Conservation (phyloP, 331 rosid species). For the Cydonia oblonga region DNA sequence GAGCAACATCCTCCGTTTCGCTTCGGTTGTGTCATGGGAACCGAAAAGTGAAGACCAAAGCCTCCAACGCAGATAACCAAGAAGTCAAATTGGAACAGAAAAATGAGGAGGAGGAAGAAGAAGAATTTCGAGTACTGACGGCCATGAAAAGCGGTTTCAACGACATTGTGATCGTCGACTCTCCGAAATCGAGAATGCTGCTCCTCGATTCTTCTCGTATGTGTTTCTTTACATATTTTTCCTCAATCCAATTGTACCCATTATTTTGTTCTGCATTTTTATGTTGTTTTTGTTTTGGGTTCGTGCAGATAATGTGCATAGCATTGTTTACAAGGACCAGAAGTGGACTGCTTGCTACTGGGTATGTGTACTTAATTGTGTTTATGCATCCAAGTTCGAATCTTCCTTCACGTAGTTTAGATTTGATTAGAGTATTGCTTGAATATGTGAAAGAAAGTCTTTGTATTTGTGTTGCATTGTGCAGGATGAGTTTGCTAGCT, state of each 20-base stretch:
- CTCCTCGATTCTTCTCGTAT: conserved; percentile 75
- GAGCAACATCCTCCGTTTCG: background rate
- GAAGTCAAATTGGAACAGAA: conserved; percentile 16
- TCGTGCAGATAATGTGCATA: conserved; percentile 70
- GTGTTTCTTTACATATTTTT: background rate
- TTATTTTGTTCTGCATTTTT: background rate
- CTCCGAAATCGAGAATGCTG: conserved; percentile 54
- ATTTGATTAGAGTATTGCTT: background rate
- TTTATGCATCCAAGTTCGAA: background rate
- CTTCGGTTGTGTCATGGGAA: background rate
- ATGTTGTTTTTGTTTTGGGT: background rate
- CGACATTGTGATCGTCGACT: conserved; percentile 59
- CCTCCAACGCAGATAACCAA: background rate
- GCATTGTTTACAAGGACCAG: conserved; percentile 60
- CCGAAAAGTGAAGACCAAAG: background rate
- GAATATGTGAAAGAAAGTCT: background rate
- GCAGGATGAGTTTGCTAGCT: conserved; percentile 88
- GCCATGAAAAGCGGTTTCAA: conserved; percentile 45
- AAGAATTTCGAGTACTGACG: conserved; percentile 36
- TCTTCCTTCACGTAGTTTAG: background rate
- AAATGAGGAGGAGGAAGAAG: conserved; percentile 18
- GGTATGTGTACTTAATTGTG: conserved; percentile 31
- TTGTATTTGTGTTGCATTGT: conserved; percentile 10
- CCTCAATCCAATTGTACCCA: background rate
- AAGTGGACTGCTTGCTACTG: conserved; percentile 83